These are phyloP conservation scores for Yamadazyma olivae DNA, from an alignment of 805 yeast species.

Conservation along the genomic window DNA sequence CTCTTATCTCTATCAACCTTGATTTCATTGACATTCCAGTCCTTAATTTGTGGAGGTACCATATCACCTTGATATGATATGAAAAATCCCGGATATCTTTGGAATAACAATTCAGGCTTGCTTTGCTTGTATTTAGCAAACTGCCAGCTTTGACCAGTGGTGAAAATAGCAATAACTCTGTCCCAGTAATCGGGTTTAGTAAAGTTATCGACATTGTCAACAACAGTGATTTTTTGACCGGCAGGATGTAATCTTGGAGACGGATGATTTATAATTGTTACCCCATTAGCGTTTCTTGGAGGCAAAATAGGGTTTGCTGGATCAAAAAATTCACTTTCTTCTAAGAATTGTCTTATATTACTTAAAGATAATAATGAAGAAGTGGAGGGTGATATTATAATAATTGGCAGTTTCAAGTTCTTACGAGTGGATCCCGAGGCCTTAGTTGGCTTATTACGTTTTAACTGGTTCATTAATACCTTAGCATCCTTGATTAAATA, in stretches of 20 bases:
- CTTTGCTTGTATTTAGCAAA: constrained; percentile 82
- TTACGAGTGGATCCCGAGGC: constrained; percentile 4
- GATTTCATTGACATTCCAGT: constrained; percentile 86
- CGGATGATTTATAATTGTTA: constrained; percentile 52
- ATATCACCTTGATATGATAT: constrained; percentile 75
- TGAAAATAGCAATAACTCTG: constrained; percentile 90
- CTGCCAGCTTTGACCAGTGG: constrained; percentile 98
- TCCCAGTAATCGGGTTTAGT: constrained; percentile 98
- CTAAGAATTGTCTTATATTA: constrained; percentile 49
- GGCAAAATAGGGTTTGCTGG: constrained; percentile 29
- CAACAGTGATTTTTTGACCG: constrained; percentile 69
- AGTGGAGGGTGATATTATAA: constrained; percentile 43
- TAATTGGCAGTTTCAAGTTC: constrained; percentile 39
- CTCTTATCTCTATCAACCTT: constrained; percentile 77
- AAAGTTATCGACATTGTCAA: constrained; percentile 77
- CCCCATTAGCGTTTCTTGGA: constrained; percentile 24
- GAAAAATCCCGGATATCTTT: constrained; percentile 78
- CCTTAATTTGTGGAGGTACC: constrained; percentile 68
- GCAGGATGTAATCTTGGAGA: constrained; percentile 52
- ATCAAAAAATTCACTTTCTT: constrained; percentile 64
- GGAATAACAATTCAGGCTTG: constrained; percentile 77
- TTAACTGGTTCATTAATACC: constrained; percentile 51
- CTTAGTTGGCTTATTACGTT: constrained; percentile 18
- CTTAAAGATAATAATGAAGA: constrained; percentile 39
- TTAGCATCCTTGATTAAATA: constrained; percentile 66